phyloP scores from a whole-genome alignment of 371 early-diverging fungal genomes.

The Mortierella sp. region DNA sequence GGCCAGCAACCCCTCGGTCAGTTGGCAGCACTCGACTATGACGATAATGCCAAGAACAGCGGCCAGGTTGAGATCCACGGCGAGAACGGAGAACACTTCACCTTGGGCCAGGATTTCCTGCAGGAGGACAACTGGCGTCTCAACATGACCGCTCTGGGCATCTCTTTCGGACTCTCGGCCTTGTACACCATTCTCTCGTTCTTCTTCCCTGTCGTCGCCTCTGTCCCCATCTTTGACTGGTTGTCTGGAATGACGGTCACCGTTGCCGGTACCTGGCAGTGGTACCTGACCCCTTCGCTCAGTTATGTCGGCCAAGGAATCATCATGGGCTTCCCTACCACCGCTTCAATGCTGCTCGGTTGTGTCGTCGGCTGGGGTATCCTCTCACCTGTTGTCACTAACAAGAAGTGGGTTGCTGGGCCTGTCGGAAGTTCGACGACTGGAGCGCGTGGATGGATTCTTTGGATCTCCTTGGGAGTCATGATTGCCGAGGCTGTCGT shows the following conservation, averaged over 20 bases:
- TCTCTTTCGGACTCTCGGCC: conserved; percentile 73
- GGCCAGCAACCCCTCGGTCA: conserved; percentile 26
- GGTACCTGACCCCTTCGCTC: conserved; percentile 83
- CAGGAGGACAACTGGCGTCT: conserved; percentile 71
- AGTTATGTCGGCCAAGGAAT: conserved; percentile 89
- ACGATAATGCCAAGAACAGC: background rate
- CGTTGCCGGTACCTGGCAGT: conserved; percentile 69
- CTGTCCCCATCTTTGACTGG: conserved; percentile 79
- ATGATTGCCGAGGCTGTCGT: conserved; percentile 86
- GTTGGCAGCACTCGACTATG: background rate
- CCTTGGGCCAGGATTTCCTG: conserved; percentile 33
- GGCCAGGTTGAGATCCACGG: conserved; percentile 32
- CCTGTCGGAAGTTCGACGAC: conserved; percentile 78
- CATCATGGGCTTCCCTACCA: conserved; percentile 88
- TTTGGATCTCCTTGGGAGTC: conserved; percentile 85
- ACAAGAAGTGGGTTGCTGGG: conserved; percentile 83
- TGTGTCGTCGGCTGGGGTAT: conserved; percentile 87
- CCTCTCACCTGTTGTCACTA: conserved; percentile 77
- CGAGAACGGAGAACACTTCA: conserved; percentile 52
- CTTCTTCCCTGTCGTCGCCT: conserved; percentile 71
- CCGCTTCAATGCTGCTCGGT: conserved; percentile 79
- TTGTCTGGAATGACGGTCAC: conserved; percentile 50
- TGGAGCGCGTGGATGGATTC: conserved; percentile 86
- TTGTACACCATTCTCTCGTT: conserved; percentile 76
- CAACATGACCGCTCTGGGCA: conserved; percentile 67